phyloP scores from a whole-genome alignment of 2,329 filamentous ascomycete genomes.

The Ophioceras dolichostomum region DNA sequence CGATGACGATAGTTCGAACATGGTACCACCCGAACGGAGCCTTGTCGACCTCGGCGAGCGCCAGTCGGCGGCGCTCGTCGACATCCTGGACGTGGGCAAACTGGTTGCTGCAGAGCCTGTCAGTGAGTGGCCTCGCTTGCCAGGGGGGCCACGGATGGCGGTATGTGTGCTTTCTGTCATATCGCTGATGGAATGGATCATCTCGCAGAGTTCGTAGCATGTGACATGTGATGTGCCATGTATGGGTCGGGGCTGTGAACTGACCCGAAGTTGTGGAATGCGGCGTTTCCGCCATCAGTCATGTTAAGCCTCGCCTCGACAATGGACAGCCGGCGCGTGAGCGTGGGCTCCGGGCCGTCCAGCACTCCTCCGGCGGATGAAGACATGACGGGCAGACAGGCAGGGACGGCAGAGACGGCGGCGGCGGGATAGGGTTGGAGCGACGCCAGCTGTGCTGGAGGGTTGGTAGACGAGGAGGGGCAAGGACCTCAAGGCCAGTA shows the following conservation, averaged over 20 bases:
- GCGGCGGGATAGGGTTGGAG: background rate
- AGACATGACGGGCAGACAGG: background rate
- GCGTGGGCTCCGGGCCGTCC: background rate
- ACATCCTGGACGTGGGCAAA: slow-evolving; percentile 48
- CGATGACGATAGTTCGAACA: slow-evolving; percentile 62
- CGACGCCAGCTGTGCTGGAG: too few species aligned
- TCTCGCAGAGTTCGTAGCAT: slow-evolving; percentile 9
- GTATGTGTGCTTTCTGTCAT: too few species aligned
- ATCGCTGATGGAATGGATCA: background rate
- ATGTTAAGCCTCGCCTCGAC: slow-evolving; percentile 1
- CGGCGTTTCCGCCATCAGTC: slow-evolving; percentile 46
- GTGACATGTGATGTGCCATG: slow-evolving; percentile 50
- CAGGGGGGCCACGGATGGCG: too few species aligned
- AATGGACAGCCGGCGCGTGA: background rate
- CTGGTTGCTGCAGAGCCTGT: slow-evolving; percentile 12
- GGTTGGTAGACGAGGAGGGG: too few species aligned
- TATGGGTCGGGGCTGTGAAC: too few species aligned
- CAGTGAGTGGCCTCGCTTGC: too few species aligned
- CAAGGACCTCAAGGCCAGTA: too few species aligned
- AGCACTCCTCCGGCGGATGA: background rate
- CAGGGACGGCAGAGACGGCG: background rate
- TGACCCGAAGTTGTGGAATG: slow-evolving; percentile 61
- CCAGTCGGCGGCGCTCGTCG: slow-evolving; percentile 67
- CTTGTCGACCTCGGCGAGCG: slow-evolving; percentile 72
- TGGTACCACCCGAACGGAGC: slow-evolving; percentile 80